Percentiles rank a stretch among this genome's conserved stretches.
phyloP scores from a whole-genome alignment of 805 yeast genomes.

The Cyberlindnera misumaiensis region DNA sequence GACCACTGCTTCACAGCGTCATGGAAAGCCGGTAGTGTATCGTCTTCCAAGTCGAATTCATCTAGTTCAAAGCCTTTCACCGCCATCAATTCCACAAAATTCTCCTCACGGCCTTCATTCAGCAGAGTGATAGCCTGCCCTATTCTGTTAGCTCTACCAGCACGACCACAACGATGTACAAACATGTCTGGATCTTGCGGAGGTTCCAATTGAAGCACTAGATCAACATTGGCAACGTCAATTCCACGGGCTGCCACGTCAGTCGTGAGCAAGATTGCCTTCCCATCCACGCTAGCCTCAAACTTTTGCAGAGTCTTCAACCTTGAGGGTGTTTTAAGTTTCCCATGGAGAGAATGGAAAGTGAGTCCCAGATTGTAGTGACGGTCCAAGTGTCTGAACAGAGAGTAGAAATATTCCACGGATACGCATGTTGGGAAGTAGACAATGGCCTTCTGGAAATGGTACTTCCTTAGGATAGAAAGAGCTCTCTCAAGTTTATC shows the following conservation, averaged over 20 bases:
- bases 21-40: conserved; percentile 11
- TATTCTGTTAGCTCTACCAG: conserved; percentile 83
- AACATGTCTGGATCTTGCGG: conserved; percentile 91
- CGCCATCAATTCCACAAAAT: conserved; percentile 70
- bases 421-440: conserved; percentile 88
- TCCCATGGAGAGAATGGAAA: conserved; percentile 83
- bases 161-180: conserved; percentile 90
- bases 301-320: conserved; percentile 64
- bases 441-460: conserved; percentile 76
- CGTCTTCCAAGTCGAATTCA: conserved; percentile 26
- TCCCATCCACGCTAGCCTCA: conserved; percentile 26
- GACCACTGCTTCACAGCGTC: conserved; percentile 42
- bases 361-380: conserved; percentile 27
- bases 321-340: conserved; percentile 74
- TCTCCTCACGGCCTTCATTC: conserved; percentile 71
- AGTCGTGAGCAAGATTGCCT: conserved; percentile 74
- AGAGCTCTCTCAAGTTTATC: conserved; percentile 55
- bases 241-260: conserved; percentile 99
- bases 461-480: conserved; percentile 42
- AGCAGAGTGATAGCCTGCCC: conserved; percentile 78
- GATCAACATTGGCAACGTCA: conserved; percentile 90
- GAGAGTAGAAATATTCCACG: conserved; percentile 68
- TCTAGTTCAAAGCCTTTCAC: conserved; percentile 58
- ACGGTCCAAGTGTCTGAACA: conserved; percentile 37
- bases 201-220: conserved; percentile 91